phyloP scores from a whole-genome alignment of 768 basidiomycete species.

The Lyophyllum semitale region DNA sequence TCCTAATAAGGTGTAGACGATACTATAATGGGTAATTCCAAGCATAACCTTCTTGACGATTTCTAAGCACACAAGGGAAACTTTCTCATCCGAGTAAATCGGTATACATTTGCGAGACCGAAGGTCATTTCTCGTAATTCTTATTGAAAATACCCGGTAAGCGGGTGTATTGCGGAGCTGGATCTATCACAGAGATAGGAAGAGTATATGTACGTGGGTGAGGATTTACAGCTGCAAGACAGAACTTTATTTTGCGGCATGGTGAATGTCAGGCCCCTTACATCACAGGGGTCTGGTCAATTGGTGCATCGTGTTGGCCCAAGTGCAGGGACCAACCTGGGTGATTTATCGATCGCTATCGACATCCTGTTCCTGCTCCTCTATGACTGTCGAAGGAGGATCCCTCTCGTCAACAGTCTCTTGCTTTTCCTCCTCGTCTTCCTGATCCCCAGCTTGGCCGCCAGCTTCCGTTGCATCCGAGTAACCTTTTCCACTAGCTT shows the following conservation, averaged over 20 bases:
- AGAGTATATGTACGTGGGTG: not conserved
- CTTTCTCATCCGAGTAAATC: not conserved
- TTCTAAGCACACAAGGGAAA: not conserved
- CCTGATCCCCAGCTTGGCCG: slow-evolving; percentile 11
- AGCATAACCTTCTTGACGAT: not conserved
- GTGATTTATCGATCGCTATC: slow-evolving; percentile 8
- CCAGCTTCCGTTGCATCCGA: slow-evolving; percentile 11
- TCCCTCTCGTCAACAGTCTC: slow-evolving; percentile 5
- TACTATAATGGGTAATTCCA: slow-evolving; percentile 4
- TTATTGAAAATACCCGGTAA: not conserved
- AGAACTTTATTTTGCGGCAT: slow-evolving; percentile 2
- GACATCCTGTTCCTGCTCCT: slow-evolving; percentile 6
- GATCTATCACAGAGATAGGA: not conserved
- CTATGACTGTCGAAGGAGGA: not conserved
- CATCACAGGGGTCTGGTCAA: slow-evolving; percentile 2
- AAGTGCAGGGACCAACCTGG: not conserved
- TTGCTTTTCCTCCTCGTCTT: slow-evolving; percentile 11
- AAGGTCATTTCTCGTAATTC: not conserved
- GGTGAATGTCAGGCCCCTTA: slow-evolving; percentile 5
- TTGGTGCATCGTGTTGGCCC: not conserved
- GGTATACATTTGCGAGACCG: not conserved
- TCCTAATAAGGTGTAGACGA: not conserved
- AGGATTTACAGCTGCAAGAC: not conserved
- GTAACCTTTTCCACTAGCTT: slow-evolving; percentile 38
- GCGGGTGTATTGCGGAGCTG: slow-evolving; percentile 10